Conservation (phyloP, 2,329 filamentous ascomycete genomes). For the Ophioceras dolichostomum region DNA sequence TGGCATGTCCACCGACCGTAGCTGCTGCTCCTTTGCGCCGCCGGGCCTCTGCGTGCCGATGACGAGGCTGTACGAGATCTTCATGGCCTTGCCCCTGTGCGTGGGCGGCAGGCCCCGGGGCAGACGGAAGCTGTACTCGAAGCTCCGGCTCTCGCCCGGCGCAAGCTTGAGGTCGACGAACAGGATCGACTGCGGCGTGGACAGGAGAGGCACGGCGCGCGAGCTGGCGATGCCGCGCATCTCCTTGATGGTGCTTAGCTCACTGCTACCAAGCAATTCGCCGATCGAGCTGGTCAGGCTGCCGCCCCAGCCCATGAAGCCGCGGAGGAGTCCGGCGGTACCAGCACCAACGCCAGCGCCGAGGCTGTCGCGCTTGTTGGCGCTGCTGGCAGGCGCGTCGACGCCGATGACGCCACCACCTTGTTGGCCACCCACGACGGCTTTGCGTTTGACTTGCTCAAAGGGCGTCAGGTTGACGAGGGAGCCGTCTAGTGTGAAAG, state of each 20-base stretch:
- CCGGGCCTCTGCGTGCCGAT: slow-evolving; percentile 85
- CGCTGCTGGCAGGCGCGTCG: slow-evolving; percentile 35
- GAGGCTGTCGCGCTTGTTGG: slow-evolving; percentile 56
- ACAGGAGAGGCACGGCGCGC: slow-evolving; percentile 81
- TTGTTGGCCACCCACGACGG: slow-evolving; percentile 75
- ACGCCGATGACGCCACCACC: slow-evolving; percentile 69
- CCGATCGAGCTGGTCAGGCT: slow-evolving; percentile 79
- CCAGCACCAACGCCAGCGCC: too few relatives aligned
- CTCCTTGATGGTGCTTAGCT: slow-evolving; percentile 87
- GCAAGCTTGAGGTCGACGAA: slow-evolving; percentile 86
- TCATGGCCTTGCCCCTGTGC: slow-evolving; percentile 85
- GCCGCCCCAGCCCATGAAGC: slow-evolving; percentile 80
- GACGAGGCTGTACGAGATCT: slow-evolving; percentile 81
- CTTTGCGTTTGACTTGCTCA: slow-evolving; percentile 91
- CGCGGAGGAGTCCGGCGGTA: slow-evolving; percentile 71
- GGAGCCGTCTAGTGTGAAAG: slow-evolving; percentile 84
- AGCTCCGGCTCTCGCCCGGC: slow-evolving; percentile 80
- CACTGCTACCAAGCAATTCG: slow-evolving; percentile 72
- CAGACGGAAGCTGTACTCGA: slow-evolving; percentile 74
- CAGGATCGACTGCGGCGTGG: slow-evolving; percentile 86
- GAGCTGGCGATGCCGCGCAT: slow-evolving; percentile 83
- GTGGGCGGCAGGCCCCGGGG: slow-evolving; percentile 84
- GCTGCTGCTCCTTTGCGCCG: slow-evolving; percentile 64
- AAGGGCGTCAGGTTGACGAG: slow-evolving; percentile 82
- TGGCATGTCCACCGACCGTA: slow-evolving; percentile 83